A percentile compares a stretch with the other conserved stretches of the same genome.
phyloP scores from a whole-genome alignment of 257 asterid species.

The Gentiana dahurica region DNA sequence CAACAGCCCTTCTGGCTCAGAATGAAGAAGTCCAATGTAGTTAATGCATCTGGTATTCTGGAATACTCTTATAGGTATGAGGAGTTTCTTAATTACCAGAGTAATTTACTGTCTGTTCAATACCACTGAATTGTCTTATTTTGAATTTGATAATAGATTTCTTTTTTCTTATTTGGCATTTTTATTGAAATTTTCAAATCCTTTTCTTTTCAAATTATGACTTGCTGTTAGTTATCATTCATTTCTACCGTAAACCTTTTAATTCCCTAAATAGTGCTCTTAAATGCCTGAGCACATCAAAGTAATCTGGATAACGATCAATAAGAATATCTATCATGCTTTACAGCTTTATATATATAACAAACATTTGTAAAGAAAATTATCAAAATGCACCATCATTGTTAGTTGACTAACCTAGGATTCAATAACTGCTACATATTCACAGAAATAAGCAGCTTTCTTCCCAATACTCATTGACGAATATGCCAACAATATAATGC shows the following conservation, averaged over 20 bases:
- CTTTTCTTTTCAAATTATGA: not conserved
- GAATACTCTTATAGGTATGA: conserved; percentile 83
- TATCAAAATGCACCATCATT: no score
- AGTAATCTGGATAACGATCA: no score
- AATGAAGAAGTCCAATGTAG: conserved; percentile 42
- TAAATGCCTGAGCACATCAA: no score
- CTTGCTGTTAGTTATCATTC: not conserved
- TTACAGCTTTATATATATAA: no score
- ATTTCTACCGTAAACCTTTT: not conserved
- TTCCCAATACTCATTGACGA: not conserved
- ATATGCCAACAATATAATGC: not conserved
- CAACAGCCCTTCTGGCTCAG: conserved; percentile 48
- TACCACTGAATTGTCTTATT: not conserved
- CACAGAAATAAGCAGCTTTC: not conserved
- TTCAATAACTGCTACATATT: not conserved
- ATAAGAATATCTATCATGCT: no score
- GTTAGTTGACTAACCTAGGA: not conserved
- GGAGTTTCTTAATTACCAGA: conserved; percentile 1
- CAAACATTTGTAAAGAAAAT: not conserved
- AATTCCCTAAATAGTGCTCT: no score
- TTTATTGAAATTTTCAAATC: not conserved
- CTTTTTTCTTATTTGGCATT: no score
- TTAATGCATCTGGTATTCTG: conserved; percentile 69
- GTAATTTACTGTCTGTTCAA: conserved; percentile 8
- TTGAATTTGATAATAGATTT: not conserved